phyloP scores from a whole-genome alignment of 768 basidiomycete species.

The Sporobolomyces roseus region DNA sequence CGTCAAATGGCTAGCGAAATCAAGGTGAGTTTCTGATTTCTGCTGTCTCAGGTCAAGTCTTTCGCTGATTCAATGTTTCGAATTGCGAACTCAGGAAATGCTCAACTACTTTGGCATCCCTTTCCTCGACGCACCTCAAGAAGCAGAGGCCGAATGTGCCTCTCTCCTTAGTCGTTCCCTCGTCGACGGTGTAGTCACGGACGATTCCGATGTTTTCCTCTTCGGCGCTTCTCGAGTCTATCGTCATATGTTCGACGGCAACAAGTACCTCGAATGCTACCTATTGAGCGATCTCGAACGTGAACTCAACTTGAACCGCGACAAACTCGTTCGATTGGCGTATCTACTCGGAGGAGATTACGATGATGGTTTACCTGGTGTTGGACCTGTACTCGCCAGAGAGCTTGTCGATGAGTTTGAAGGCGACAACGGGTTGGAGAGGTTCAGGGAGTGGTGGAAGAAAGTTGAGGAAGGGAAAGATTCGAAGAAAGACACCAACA shows the following conservation, averaged over 20 bases:
- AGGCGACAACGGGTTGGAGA: slow-evolving; percentile 67
- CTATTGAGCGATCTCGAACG: slow-evolving; percentile 73
- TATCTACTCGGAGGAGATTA: slow-evolving; percentile 97
- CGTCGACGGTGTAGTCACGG: slow-evolving; percentile 96
- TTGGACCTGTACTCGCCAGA: slow-evolving; percentile 95
- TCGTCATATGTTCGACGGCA: slow-evolving; percentile 99
- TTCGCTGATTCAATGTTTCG: neutral
- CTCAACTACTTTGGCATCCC: slow-evolving; percentile 92
- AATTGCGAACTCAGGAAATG: slow-evolving; percentile 61
- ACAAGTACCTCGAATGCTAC: slow-evolving; percentile 97
- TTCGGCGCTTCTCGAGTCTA: slow-evolving; percentile 93
- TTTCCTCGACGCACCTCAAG: slow-evolving; percentile 97
- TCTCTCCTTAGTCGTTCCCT: slow-evolving; percentile 76
- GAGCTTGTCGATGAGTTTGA: slow-evolving; percentile 91
- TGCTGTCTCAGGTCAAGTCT: slow-evolving; percentile 46
- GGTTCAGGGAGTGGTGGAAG: slow-evolving; percentile 91
- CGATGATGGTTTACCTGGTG: slow-evolving; percentile 81
- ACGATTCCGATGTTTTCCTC: slow-evolving; percentile 97
- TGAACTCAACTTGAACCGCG: slow-evolving; percentile 81
- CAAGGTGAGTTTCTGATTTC: slow-evolving; percentile 51
- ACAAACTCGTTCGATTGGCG: slow-evolving; percentile 79
- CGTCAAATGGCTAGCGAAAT: slow-evolving; percentile 89
- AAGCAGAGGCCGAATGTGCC: slow-evolving; percentile 98
- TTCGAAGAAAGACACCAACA: slow-evolving; percentile 58
- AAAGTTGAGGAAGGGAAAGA: slow-evolving; percentile 89